Percentiles rank a stretch among this genome's conserved stretches.
phyloP scores from a whole-genome alignment of 176 grass and related monocot genomes.

The Echinochloa phyllopogon region DNA sequence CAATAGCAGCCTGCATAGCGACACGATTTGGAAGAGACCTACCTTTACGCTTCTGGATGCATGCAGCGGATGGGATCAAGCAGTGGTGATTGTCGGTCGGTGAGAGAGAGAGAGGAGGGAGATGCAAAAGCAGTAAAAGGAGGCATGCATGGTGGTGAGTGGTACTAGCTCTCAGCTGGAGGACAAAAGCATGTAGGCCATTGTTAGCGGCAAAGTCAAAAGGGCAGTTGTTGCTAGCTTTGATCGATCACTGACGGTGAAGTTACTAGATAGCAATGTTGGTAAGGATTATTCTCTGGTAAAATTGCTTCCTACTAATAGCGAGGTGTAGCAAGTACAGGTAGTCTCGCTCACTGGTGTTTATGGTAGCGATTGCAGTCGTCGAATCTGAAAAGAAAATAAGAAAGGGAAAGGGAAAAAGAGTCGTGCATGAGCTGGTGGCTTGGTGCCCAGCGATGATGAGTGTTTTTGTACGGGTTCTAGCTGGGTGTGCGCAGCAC shows the following conservation, averaged over 20 bases:
- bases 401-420: not conserved
- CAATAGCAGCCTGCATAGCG: not conserved
- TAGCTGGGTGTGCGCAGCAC: not conserved
- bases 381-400: not conserved
- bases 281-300: not conserved
- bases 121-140: slow-evolving; percentile 44
- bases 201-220: slow-evolving; percentile 39
- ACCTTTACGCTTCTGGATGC: slow-evolving; percentile 38
- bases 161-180: not conserved
- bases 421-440: not conserved
- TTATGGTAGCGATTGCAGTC: not conserved
- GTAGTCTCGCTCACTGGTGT: not conserved
- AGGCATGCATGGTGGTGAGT: not conserved
- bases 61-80: slow-evolving; percentile 1
- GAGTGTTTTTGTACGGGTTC: not conserved
- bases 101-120: not conserved
- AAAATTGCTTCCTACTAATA: not conserved
- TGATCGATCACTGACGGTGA: not conserved
- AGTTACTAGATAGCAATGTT: not conserved
- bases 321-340: too few relatives aligned
- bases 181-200: slow-evolving; percentile 11
- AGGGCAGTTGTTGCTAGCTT: not conserved
- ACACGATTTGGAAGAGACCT: not conserved
- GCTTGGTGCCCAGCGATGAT: not conserved
- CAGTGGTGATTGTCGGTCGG: not conserved